phyloP scores from a whole-genome alignment of 2,329 filamentous ascomycete genomes.

The Dactylellina parvicollis region DNA sequence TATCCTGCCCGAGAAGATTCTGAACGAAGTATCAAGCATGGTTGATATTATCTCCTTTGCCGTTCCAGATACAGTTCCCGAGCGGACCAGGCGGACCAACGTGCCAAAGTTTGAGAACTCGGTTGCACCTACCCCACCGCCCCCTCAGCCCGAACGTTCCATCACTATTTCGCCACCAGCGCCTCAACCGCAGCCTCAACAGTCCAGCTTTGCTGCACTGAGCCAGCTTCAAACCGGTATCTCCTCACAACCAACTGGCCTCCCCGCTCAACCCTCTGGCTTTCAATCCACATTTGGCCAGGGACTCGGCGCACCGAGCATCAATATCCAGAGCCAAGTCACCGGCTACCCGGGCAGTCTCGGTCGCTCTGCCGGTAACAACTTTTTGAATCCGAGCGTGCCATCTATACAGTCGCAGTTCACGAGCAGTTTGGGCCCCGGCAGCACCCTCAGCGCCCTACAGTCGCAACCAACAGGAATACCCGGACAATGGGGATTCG shows the following conservation, averaged over 20 bases:
- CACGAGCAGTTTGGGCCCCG: slow-evolving; percentile 70
- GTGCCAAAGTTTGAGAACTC: slow-evolving; percentile 74
- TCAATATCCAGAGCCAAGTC: slow-evolving; percentile 69
- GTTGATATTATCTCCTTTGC: slow-evolving; percentile 99
- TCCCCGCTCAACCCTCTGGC: slow-evolving; percentile 76
- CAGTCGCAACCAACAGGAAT: slow-evolving; percentile 93
- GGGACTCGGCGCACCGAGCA: slow-evolving; percentile 24
- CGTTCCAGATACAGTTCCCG: slow-evolving; percentile 76
- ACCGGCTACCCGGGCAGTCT: slow-evolving; percentile 72
- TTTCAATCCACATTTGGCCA: slow-evolving; percentile 69
- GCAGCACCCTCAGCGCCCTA: slow-evolving; percentile 73
- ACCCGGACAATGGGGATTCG: slow-evolving; percentile 97
- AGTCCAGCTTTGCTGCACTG: slow-evolving; percentile 58
- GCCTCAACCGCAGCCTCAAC: slow-evolving; percentile 63
- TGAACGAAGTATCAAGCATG: slow-evolving; percentile 99
- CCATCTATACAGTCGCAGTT: slow-evolving; percentile 79
- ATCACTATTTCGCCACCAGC: slow-evolving; percentile 54
- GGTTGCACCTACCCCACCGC: slow-evolving; percentile 52
- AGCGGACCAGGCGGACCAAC: slow-evolving; percentile 69
- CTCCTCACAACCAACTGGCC: slow-evolving; percentile 62
- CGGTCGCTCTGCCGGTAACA: slow-evolving; percentile 26
- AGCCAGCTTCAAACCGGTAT: slow-evolving; percentile 42
- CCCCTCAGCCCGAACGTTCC: slow-evolving; percentile 65
- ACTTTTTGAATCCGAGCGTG: slow-evolving; percentile 63
- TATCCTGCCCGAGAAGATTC: slow-evolving; percentile 81